phyloP scores from a whole-genome alignment of 164 flowering plant genomes.

The Annona squamosa region DNA sequence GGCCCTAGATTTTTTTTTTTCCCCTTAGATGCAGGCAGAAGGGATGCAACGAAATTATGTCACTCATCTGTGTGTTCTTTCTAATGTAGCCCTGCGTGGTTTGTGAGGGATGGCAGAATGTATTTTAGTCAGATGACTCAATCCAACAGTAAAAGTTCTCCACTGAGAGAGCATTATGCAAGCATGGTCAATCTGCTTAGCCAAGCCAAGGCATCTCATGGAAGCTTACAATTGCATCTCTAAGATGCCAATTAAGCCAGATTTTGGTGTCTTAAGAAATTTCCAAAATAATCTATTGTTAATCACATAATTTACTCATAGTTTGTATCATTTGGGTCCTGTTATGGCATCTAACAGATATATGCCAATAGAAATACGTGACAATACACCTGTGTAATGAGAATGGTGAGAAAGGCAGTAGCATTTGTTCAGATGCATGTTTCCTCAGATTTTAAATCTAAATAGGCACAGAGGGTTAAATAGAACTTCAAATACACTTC shows the following conservation, averaged over 20 bases:
- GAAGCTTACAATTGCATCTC: slow-evolving; percentile 12
- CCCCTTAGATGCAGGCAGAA: slow-evolving; percentile 3
- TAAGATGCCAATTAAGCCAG: slow-evolving; percentile 10
- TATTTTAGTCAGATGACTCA: slow-evolving; percentile 4
- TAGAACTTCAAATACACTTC: slow-evolving; percentile 47
- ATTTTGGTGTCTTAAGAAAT: slow-evolving; percentile 9
- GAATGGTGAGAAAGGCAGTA: too few relatives aligned
- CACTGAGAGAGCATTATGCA: slow-evolving; percentile 12
- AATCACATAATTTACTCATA: too few relatives aligned
- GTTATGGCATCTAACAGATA: too few relatives aligned
- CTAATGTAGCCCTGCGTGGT: slow-evolving; percentile 14
- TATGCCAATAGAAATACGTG: too few relatives aligned
- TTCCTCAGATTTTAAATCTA: too few relatives aligned
- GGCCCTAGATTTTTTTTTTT: slow-evolving; percentile 1
- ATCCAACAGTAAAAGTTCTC: neutral
- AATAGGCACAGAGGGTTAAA: too few relatives aligned
- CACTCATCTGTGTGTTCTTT: slow-evolving; percentile 11
- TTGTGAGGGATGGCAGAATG: slow-evolving; percentile 7
- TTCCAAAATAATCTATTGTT: too few relatives aligned
- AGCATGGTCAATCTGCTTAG: slow-evolving; percentile 17
- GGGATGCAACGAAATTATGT: slow-evolving; percentile 9
- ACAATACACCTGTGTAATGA: too few relatives aligned
- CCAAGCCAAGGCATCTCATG: slow-evolving; percentile 9
- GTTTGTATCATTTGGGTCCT: too few relatives aligned
- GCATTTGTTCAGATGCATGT: too few relatives aligned